Evolutionary conservation across 805 yeast species (phyloP), one percentile per base, ranked within the genome.

Genomic region (Zygoascus tannicola): DNA sequence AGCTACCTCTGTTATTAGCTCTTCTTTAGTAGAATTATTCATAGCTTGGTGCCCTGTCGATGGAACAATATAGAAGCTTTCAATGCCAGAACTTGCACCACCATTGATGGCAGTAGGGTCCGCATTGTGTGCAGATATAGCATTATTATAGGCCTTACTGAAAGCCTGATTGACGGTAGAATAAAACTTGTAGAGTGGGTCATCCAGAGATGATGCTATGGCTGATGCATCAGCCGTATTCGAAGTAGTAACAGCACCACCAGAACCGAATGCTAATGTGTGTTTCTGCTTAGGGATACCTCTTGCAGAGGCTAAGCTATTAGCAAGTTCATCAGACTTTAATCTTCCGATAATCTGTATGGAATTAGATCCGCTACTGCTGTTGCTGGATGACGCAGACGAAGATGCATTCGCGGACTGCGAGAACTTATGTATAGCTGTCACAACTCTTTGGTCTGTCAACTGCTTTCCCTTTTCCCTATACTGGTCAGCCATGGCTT

Each of bases 21-120:
- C 69, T 35, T 62, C 64, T 21, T 50, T 46, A 20, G 63, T 48
- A 19, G 56, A 46, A 20, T 46, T 50, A 4, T 63, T 34, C n/a
- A 61, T 58, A 12, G 12, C 12, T 8, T 7, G 30, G 12, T 26
- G 30, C 30, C 7, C 30, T 21, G 53, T 53, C 12, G 32, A 22
- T 1, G 57, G 55, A 4, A 70, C 67, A 26, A 68, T 60, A 32
- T 59, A 64, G 40, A 59, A 61, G 44, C 61, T 50, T 20, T 59
- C 64, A 12, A 22, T 12, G 4, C 45, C 34, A 23, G 42, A 26
- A 30, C 30, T 35, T 35, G 23, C 22, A 22, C 30, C 22, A 26
- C 30, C 30, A 26, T 12, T 12, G 12, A 12, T 8, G 12, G 30
- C 30, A 21, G 22, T 23, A 15, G 39, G 41, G 14, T 45, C 50